Base-by-base conservation (phyloP, 768 basidiomycete species). In the Rossbeevera mucosa region DNA sequence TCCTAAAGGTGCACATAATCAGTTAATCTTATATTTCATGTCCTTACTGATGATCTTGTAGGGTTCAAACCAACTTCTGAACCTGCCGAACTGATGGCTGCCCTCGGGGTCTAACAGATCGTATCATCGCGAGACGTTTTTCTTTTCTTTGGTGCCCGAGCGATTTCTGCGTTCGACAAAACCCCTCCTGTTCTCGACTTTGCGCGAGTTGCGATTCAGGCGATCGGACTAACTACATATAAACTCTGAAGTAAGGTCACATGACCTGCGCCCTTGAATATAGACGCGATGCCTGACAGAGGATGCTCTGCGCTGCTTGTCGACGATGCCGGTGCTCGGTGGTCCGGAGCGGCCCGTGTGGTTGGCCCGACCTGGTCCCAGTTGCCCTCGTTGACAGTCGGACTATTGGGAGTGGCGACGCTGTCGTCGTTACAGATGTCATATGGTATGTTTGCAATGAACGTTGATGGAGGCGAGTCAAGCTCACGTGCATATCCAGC, bases 341-440 rank as follows among this genome's bases (percentile, higher is more conserved):
- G 80, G 72, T 70, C 64, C 21, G 86, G 41, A 14, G 22, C 16
- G 13, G 41, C 41, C 22, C 41, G 72, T 51, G 80, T 92, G 24
- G 57, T 77, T 7, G 89, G 90, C 0, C 91, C 91, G 1, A 57
- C 62, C 54, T 90, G 84, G 83, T 64, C 79, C 0, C 82, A 80
- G 43, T 68, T 88, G 24, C 86, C 88, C 1, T 74, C 78, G 3
- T 68, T 95, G 33, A 94, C 92, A 0, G 62, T 93, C 7, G 88
- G 90, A 1, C 71, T 94, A 47, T 69, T 92, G 4, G 94, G 94
- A 5, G 83, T 94, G 0, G 88, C 91, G 66, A 82, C 92, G 54
- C 81, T 95, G 43, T 96, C 94, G 94, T 88, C 87, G 2, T 86
- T 95, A 11, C 94, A 96, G 64, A 94, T 96, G 91, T 86, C 90